phyloP scores from a whole-genome alignment of 2,329 filamentous ascomycete genomes.

The Neofusicoccum sp. region DNA sequence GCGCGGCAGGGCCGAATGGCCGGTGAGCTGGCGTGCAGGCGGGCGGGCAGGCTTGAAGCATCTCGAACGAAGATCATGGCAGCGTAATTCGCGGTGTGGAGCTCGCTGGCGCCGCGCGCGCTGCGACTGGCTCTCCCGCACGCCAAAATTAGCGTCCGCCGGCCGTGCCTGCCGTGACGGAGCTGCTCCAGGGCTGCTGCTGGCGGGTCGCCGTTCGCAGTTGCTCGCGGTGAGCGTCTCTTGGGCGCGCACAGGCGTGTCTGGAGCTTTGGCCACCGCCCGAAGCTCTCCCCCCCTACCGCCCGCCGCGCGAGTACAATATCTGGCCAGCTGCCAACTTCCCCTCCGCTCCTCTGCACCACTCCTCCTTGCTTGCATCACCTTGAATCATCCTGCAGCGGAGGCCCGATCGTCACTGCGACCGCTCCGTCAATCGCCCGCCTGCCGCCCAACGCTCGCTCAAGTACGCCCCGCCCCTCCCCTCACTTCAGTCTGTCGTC shows the following conservation, averaged over 20 bases:
- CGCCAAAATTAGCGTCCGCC: constrained; percentile 15
- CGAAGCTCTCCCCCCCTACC: constrained; percentile 15
- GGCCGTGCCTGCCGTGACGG: constrained; percentile 9
- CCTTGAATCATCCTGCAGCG: constrained; percentile 4
- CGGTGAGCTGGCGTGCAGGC: constrained; percentile 13
- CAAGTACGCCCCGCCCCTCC: constrained; percentile 11
- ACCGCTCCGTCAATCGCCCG: not conserved
- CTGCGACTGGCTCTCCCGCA: constrained; percentile 15
- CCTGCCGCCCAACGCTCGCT: constrained; percentile 6
- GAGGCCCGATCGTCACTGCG: constrained; percentile 7
- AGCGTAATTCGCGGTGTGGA: constrained; percentile 13
- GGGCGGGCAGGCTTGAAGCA: constrained; percentile 10
- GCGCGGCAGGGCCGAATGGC: constrained; percentile 14
- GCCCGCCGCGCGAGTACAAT: constrained; percentile 16
- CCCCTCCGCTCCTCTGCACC: constrained; percentile 5
- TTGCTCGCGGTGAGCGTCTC: not conserved
- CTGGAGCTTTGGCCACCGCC: constrained; percentile 15
- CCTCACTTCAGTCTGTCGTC: constrained; percentile 11
- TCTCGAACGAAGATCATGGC: constrained; percentile 14
- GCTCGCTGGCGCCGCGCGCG: not conserved
- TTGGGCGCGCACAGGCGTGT: not conserved
- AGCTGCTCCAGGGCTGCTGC: not conserved
- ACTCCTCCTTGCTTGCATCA: constrained; percentile 2
- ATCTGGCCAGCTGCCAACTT: constrained; percentile 18
- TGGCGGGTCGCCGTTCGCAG: constrained; percentile 8